phyloP scores from a whole-genome alignment of 225 moss, liverwort and hornwort species.

The Marchantia polymorpha region DNA sequence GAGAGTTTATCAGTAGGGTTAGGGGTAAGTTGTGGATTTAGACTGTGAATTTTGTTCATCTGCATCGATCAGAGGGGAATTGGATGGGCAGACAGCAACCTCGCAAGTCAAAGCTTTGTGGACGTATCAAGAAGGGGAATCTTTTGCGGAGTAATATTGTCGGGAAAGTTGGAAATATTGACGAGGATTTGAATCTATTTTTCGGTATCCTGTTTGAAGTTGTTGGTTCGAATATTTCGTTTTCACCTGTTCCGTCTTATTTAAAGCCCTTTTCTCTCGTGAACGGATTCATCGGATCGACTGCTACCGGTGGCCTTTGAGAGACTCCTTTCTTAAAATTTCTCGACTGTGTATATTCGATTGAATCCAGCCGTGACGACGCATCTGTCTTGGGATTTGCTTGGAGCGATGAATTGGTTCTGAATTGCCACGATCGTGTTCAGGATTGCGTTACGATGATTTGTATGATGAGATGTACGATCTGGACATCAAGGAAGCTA shows the following conservation, averaged over 20 bases:
- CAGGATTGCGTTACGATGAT: conserved; percentile 87
- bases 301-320: not conserved
- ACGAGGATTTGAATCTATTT: too few species aligned
- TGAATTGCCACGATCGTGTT: not conserved
- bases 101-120: not conserved
- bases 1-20: not conserved
- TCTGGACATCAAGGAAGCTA: conserved; percentile 69
- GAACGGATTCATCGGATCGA: not conserved
- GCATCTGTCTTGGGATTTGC: not conserved
- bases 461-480: conserved; percentile 80
- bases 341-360: too few species aligned
- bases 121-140: too few species aligned
- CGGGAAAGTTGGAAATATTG: too few species aligned
- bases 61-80: not conserved
- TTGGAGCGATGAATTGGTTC: not conserved
- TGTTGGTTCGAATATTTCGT: too few species aligned
- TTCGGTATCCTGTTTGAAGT: too few species aligned
- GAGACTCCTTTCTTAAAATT: not conserved
- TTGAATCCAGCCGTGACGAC: not conserved
- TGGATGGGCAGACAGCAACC: not conserved
- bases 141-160: too few species aligned
- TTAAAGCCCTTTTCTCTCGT: not conserved
- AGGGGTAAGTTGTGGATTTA: not conserved
- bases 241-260: too few species aligned
- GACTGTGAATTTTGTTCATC: not conserved